A percentile compares a stretch with the other conserved stretches of the same genome.
phyloP scores from a whole-genome alignment of 2,329 filamentous ascomycete species.

The Fusarium papillatum region DNA sequence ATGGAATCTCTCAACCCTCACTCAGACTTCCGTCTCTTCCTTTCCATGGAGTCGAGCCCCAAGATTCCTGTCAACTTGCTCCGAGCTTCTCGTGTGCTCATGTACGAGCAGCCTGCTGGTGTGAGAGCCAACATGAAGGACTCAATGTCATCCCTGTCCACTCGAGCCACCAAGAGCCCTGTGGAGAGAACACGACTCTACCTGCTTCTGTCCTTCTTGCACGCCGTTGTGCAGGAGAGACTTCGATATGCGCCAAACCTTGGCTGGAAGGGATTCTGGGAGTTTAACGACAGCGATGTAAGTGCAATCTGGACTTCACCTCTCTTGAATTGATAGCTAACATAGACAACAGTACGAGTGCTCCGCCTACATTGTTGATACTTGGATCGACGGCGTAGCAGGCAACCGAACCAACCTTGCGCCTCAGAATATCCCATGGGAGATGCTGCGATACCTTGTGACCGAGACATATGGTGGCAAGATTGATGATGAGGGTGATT shows the following conservation, averaged over 20 bases:
- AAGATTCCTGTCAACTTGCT: constrained; percentile 98
- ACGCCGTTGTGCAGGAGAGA: constrained; percentile 95
- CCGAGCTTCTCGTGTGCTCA: constrained; percentile 91
- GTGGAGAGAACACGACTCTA: constrained; percentile 94
- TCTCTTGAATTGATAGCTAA: background rate
- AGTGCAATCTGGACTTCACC: constrained; percentile 57
- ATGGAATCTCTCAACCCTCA: constrained; percentile 97
- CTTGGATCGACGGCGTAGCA: constrained; percentile 89
- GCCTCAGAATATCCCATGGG: constrained; percentile 95
- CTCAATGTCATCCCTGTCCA: constrained; percentile 86
- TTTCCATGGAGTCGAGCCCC: constrained; percentile 97
- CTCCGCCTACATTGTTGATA: constrained; percentile 94
- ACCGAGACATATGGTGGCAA: constrained; percentile 98
- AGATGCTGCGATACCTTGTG: constrained; percentile 91
- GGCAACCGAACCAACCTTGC: constrained; percentile 92
- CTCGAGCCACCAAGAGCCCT: constrained; percentile 82
- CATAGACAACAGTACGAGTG: constrained; percentile 83
- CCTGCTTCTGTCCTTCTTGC: constrained; percentile 91
- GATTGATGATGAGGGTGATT: constrained; percentile 93
- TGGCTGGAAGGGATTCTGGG: constrained; percentile 99
- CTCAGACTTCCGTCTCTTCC: constrained; percentile 91
- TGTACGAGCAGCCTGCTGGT: constrained; percentile 98
- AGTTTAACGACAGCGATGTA: constrained; percentile 99
- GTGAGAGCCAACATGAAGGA: constrained; percentile 99
- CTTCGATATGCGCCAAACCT: constrained; percentile 93